phyloP scores from a whole-genome alignment of 2,329 filamentous ascomycete species.

The Cryphonectria parasitica region DNA sequence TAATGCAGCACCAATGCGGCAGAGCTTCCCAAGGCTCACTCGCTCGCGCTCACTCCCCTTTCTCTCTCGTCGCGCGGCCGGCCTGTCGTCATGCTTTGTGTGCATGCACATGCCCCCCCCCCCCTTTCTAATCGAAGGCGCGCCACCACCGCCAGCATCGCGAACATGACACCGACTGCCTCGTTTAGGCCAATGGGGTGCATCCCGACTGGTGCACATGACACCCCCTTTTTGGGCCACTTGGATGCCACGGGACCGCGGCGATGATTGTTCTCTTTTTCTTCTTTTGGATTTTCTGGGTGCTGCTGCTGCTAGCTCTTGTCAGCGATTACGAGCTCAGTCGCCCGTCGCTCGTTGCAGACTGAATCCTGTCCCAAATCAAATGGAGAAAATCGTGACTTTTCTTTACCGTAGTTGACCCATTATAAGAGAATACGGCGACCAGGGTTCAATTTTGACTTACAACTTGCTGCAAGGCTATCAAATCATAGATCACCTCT shows the following conservation, averaged over 20 bases:
- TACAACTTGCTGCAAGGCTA: conserved; percentile 26
- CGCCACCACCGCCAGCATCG: conserved; percentile 12
- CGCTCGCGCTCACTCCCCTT: background rate
- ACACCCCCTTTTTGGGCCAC: conserved; percentile 26
- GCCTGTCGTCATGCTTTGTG: background rate
- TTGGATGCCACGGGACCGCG: background rate
- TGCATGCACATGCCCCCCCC: background rate
- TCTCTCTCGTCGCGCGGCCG: background rate
- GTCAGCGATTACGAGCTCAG: background rate
- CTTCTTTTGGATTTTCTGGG: background rate
- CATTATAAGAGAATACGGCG: background rate
- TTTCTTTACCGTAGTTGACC: background rate
- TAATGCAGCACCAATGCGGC: conserved; percentile 14
- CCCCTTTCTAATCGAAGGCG: background rate
- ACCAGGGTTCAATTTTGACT: conserved; percentile 22
- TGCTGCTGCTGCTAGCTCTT: background rate
- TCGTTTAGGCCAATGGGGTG: conserved; percentile 26
- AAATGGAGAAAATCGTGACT: no score
- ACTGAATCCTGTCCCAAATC: background rate
- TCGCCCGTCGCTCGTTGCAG: background rate
- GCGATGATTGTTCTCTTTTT: background rate
- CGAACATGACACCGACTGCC: conserved; percentile 21
- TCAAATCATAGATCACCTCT: background rate
- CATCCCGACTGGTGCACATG: conserved; percentile 24
- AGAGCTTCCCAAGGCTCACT: background rate